Evolutionary conservation across 768 basidiomycete species (phyloP).

Genomic region (Leucosporidium yakuticum): DNA sequence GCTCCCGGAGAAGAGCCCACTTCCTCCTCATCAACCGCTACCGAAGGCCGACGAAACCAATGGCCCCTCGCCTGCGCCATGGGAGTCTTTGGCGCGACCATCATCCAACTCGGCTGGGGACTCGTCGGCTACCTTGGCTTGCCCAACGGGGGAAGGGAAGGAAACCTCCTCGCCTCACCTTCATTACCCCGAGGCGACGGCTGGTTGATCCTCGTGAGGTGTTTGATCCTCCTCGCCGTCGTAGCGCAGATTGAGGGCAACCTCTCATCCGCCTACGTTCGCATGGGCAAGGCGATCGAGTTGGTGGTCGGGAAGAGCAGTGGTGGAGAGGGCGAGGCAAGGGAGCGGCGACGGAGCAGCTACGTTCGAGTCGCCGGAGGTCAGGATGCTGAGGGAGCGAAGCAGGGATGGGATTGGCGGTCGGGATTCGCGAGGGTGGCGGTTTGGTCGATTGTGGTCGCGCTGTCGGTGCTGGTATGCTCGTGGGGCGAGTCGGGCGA

Average conservation of each 20-base stretch:
- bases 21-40: neutral
- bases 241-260: slow-evolving; percentile 2
- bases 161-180: slow-evolving; percentile 22
- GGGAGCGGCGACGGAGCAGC: neutral
- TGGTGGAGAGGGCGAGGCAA: neutral
- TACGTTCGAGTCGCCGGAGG: neutral
- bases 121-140: slow-evolving; percentile 33
- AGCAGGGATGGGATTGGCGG: slow-evolving; percentile 1
- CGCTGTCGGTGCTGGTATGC: slow-evolving; percentile 1
- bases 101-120: slow-evolving; percentile 33
- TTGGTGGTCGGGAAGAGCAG: neutral
- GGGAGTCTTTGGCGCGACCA: slow-evolving; percentile 14
- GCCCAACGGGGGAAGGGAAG: slow-evolving; percentile 6
- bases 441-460: slow-evolving; percentile 17
- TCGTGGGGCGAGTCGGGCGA: slow-evolving; percentile 10
- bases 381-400: neutral
- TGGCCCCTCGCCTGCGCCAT: slow-evolving; percentile 34
- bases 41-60: slow-evolving; percentile 26
- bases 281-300: neutral
- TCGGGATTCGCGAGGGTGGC: slow-evolving; percentile 3
- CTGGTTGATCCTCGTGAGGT: slow-evolving; percentile 21
- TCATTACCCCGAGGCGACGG: slow-evolving; percentile 23
- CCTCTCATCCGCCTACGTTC: neutral
- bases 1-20: neutral
- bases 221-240: slow-evolving; percentile 27